phyloP scores from a whole-genome alignment of 192 early-diverging fungal species.

The Umbelopsis vinacea region DNA sequence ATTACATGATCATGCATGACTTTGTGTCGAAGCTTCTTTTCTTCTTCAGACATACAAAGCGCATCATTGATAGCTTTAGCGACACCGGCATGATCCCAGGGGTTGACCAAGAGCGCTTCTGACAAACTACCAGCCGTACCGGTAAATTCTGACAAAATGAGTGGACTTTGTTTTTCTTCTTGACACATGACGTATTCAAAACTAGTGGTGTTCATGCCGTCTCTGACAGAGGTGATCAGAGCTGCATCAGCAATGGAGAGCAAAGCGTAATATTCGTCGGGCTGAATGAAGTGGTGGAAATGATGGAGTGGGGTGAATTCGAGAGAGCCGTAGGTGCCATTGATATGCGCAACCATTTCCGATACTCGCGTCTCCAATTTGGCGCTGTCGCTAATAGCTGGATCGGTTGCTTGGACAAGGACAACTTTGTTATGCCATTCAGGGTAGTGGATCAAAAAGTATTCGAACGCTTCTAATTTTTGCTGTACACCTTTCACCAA shows the following conservation, averaged over 20 bases:
- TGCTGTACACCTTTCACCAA: slow-evolving; percentile 93
- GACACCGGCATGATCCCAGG: slow-evolving; percentile 86
- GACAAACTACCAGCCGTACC: slow-evolving; percentile 88
- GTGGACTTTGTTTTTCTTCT: slow-evolving; percentile 78
- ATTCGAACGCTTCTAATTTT: slow-evolving; percentile 93
- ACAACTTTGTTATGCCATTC: slow-evolving; percentile 93
- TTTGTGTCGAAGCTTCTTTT: slow-evolving; percentile 64
- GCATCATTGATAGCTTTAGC: slow-evolving; percentile 82
- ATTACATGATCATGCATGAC: slow-evolving; percentile 84
- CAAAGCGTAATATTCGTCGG: slow-evolving; percentile 95
- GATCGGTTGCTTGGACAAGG: slow-evolving; percentile 95
- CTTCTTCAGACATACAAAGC: slow-evolving; percentile 65
- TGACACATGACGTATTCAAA: slow-evolving; percentile 96
- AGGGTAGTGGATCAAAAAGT: slow-evolving; percentile 86
- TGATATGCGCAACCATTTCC: slow-evolving; percentile 89
- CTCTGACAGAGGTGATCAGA: slow-evolving; percentile 89
- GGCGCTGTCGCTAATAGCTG: slow-evolving; percentile 68
- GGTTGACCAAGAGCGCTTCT: slow-evolving; percentile 83
- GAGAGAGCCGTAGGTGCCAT: slow-evolving; percentile 91
- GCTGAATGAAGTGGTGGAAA: slow-evolving; percentile 88
- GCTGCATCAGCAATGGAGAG: slow-evolving; percentile 91
- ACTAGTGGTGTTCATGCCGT: slow-evolving; percentile 97
- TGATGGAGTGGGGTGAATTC: slow-evolving; percentile 96
- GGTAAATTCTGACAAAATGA: slow-evolving; percentile 96
- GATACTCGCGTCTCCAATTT: slow-evolving; percentile 83